These are phyloP conservation scores for Diaporthe longicolla DNA, from an alignment of 2,329 filamentous ascomycete genomes.

Conservation along the genomic window DNA sequence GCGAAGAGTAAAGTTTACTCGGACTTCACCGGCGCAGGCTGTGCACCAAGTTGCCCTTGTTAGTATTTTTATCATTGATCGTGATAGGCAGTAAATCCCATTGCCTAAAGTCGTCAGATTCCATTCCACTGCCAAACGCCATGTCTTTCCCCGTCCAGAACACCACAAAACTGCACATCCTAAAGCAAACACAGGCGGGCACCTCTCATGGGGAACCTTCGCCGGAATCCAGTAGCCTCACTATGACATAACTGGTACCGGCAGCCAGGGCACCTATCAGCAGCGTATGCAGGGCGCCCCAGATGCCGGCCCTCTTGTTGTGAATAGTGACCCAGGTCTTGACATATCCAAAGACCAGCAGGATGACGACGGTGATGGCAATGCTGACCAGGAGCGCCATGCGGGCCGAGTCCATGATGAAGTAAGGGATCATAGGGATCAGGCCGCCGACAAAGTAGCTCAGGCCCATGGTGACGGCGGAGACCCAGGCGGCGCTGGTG, in stretches of 20 bases:
- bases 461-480: constrained; percentile 75
- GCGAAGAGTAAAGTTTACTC: no score
- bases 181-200: neutral
- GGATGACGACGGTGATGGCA: constrained; percentile 70
- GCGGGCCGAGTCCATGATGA: constrained; percentile 64
- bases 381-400: constrained; percentile 72
- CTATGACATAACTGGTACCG: constrained; percentile 75
- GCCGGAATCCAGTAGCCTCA: constrained; percentile 66
- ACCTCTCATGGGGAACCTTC: constrained; percentile 32
- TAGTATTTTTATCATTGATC: neutral
- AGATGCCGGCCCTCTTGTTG: constrained; percentile 67
- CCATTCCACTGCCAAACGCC: neutral
- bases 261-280: constrained; percentile 76
- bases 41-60: neutral
- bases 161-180: neutral
- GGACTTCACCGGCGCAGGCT: neutral
- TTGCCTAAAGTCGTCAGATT: neutral
- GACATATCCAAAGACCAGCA: constrained; percentile 75
- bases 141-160: neutral
- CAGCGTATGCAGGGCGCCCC: constrained; percentile 75
- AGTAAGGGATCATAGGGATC: constrained; percentile 80
- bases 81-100: neutral
- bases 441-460: constrained; percentile 80
- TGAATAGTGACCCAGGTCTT: constrained; percentile 70
- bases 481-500: constrained; percentile 63